Evolutionary conservation across 2,329 filamentous ascomycete genomes (phyloP), one percentile per base, ranked within the genome.

Genomic region (Ploettnerulaceae sp.): DNA sequence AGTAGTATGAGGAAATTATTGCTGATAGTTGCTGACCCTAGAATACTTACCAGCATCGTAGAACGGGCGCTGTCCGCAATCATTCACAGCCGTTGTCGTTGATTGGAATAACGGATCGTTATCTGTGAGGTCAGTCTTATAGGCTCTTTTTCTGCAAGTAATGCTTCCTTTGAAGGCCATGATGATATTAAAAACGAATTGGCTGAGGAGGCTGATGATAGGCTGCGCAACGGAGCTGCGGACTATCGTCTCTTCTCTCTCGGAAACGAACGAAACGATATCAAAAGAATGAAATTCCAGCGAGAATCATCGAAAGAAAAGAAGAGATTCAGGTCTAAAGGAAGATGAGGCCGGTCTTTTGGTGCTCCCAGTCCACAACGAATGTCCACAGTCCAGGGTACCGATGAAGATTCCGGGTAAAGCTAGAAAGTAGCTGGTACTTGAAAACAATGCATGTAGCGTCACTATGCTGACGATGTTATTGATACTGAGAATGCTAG

Each of bases 161-260:
- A 38, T 37, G 28, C 33, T 50, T 32, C 42, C 18, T 22, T n/a
- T 31, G 14, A 25, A 15, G 11, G 37, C 28, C 45, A 48, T 48
- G 20, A 21, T 45, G 47, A 32, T n/a, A 44, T 8, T 38, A 33
- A 54, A 35, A 54, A 58, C 29, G 51, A 59, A 37, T 43, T 49
- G 44, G 22, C 42, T 35, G 49, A 61, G 54, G 51, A 57, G 50
- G 55, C 49, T 51, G 49, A 55, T 32, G 54, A 57, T 57, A 59
- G 51, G 34, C 49, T 45, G n/a, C n/a, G 45, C 55, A 41, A 57
- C 50, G 18, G 53, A 57, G 51, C 21, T 48, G 53, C 42, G 45
- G 52, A 47, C 52, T 61, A 57, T 51, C 49, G 29, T 46, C 52
- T 56, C 52, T 56, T 57, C 56, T 58, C 55, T 53, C 55, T 57